These are phyloP conservation scores for Candida argentea DNA, from an alignment of 805 yeast species.

Conservation along the genomic window DNA sequence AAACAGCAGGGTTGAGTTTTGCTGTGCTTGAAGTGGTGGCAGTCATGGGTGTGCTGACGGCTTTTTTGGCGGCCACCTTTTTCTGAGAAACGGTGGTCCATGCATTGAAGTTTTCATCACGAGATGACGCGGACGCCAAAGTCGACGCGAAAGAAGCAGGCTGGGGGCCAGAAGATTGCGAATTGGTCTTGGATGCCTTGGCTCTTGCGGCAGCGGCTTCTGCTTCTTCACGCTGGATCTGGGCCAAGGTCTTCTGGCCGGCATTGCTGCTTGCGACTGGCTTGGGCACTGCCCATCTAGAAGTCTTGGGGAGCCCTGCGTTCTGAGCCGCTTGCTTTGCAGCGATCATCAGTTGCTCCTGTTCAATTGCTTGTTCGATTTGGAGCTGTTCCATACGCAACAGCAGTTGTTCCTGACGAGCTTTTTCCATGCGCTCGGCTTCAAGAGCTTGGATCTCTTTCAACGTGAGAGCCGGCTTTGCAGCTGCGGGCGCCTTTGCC, in stretches of 20 bases:
- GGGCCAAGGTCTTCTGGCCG: constrained; percentile 45
- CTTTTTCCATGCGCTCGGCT: constrained; percentile 31
- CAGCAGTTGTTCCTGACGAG: constrained; percentile 28
- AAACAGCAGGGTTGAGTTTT: constrained; percentile 23
- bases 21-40: constrained; percentile 11
- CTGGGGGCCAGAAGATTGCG: constrained; percentile 4
- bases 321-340: constrained; percentile 16
- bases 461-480: constrained; percentile 34
- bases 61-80: constrained; percentile 24
- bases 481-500: constrained; percentile 10
- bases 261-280: too few species aligned
- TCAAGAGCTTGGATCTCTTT: constrained; percentile 44
- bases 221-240: constrained; percentile 53
- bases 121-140: constrained; percentile 17
- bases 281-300: constrained; percentile 32
- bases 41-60: constrained; percentile 7
- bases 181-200: constrained; percentile 7
- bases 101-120: constrained; percentile 30
- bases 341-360: constrained; percentile 8
- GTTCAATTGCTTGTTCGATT: constrained; percentile 6
- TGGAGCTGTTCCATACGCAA: constrained; percentile 14
- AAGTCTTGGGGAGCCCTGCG: constrained; percentile 26
- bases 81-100: constrained; percentile 33
- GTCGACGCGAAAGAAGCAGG: constrained; percentile 21
- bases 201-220: constrained; percentile 26